A percentile compares a stretch with the other conserved stretches of the same genome.
Conservation (phyloP, 2,329 filamentous ascomycete genomes). For the Dothiorella sarmentorum region DNA sequence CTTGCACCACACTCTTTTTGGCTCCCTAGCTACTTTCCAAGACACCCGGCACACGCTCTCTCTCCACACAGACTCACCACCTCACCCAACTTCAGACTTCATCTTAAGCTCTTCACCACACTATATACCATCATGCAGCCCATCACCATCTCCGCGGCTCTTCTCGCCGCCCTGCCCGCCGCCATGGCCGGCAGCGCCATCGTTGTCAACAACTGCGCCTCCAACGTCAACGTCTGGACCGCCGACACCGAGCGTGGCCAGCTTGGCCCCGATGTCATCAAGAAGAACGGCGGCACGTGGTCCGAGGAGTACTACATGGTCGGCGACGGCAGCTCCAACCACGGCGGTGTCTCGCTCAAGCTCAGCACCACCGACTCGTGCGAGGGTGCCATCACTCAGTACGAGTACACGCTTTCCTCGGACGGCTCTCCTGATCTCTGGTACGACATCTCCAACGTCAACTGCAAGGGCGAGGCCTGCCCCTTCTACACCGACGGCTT, state of each 20-base stretch:
- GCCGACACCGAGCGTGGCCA: conserved; percentile 28
- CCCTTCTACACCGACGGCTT: conserved; percentile 20
- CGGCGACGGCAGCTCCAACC: conserved; percentile 26
- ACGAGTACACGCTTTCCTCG: conserved; percentile 36
- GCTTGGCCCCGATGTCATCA: conserved; percentile 28
- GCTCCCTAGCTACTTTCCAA: conserved; percentile 42
- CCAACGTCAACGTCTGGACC: conserved; percentile 39
- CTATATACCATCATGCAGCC: conserved; percentile 39
- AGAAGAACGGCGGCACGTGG: conserved; percentile 26
- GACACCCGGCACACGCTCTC: conserved; percentile 39
- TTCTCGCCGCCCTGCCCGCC: conserved; percentile 30
- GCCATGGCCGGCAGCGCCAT: conserved; percentile 25
- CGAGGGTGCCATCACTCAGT: conserved; percentile 32
- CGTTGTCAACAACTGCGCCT: conserved; percentile 38
- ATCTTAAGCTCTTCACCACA: not conserved
- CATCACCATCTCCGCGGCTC: conserved; percentile 31
- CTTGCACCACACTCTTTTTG: conserved; percentile 35
- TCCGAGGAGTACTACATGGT: conserved; percentile 29
- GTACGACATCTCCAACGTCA: conserved; percentile 20
- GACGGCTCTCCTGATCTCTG: conserved; percentile 36
- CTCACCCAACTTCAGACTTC: not conserved
- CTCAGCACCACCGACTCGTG: conserved; percentile 33
- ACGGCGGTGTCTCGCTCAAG: conserved; percentile 39
- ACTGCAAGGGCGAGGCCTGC: conserved; percentile 17
- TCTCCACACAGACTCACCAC: conserved; percentile 19